Percentiles rank a stretch among this genome's conserved stretches.
phyloP scores from a whole-genome alignment of 768 basidiomycete species.

The Leccinellum rugosiceps region DNA sequence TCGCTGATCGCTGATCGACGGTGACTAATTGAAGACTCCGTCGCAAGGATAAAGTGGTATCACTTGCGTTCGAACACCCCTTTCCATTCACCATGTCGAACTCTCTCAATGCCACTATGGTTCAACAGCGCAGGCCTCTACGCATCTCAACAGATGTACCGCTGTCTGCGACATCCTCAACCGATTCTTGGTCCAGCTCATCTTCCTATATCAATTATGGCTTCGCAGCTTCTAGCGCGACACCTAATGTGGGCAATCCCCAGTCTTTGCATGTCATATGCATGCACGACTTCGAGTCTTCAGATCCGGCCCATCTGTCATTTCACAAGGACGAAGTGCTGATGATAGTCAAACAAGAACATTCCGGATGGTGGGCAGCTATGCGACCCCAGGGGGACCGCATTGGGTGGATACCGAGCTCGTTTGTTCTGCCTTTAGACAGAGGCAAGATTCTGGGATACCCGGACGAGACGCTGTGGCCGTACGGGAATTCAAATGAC shows the following conservation, averaged over 20 bases:
- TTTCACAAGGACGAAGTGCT: constrained; percentile 69
- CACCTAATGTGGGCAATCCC: constrained; percentile 30
- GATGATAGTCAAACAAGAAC: constrained; percentile 63
- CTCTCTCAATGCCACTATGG: not conserved
- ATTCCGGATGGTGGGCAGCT: constrained; percentile 82
- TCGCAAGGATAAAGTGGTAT: constrained; percentile 12
- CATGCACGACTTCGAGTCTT: constrained; percentile 63
- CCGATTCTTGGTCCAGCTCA: constrained; percentile 27
- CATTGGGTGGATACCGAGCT: constrained; percentile 76
- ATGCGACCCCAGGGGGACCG: constrained; percentile 48
- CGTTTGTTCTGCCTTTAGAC: constrained; percentile 56
- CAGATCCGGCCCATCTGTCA: constrained; percentile 57
- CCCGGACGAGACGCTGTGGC: constrained; percentile 44
- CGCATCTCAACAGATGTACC: constrained; percentile 35
- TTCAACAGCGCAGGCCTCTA: constrained; percentile 16
- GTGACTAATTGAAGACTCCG: not conserved
- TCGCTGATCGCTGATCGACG: not conserved
- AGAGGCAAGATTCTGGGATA: constrained; percentile 37
- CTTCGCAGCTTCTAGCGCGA: constrained; percentile 16
- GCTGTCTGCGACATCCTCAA: constrained; percentile 34
- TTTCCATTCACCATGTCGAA: constrained; percentile 10
- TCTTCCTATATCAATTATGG: constrained; percentile 13
- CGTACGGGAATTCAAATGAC: constrained; percentile 11
- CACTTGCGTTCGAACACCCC: not conserved
- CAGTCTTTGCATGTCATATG: constrained; percentile 48